Base-by-base conservation (phyloP, 2,329 filamentous ascomycete genomes). In the Fusarium sp. region DNA sequence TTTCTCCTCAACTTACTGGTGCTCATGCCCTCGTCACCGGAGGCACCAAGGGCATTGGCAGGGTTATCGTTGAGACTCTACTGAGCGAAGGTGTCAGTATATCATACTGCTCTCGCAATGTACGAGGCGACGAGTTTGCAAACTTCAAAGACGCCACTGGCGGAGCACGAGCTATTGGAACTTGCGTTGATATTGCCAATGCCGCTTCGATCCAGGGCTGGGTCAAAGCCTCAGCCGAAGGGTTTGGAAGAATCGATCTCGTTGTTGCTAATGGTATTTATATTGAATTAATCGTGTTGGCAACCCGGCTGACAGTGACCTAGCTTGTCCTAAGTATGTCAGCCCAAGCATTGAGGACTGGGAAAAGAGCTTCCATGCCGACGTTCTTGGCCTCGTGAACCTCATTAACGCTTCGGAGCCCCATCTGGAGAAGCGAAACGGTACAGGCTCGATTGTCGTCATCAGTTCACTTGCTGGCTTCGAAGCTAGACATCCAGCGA, bases 41-140 rank as follows among this genome's bases (percentile, higher is more conserved):
- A 13, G 78, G 78, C 1, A 70, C 66, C 10, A 79, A 79, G 33
- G 78, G 78, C 6, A 75, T 79, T n/a, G 78, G 78, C 1, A 75
- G 51, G 42, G 73, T 65, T 5, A 74, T 77, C 3, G 75, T 74
- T 1, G 66, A 79, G 38, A 38, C 41, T 3, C 73, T 79, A 15
- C 68, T 79, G 20, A 17, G 26, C 47, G n/a, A 78, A 78, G 36
- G 78, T 11, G 78, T 75, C 18, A 78, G 79, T 26, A 78, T 79
- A 7, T 79, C 78, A 4, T 79, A 77, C 9, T 78, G 78, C 11
- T 66, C 77, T 13, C 75, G 77, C 8, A 63, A 63, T 7, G 45
- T 72, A 3, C 64, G 61, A 3, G 70, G 68, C 13, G 60, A 79
- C 26, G 75, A 79, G 15, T 79, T 79, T 20, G 44, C 41, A 6